phyloP scores from a whole-genome alignment of 129 eudicot species.

The Chrysanthemum makinoi region DNA sequence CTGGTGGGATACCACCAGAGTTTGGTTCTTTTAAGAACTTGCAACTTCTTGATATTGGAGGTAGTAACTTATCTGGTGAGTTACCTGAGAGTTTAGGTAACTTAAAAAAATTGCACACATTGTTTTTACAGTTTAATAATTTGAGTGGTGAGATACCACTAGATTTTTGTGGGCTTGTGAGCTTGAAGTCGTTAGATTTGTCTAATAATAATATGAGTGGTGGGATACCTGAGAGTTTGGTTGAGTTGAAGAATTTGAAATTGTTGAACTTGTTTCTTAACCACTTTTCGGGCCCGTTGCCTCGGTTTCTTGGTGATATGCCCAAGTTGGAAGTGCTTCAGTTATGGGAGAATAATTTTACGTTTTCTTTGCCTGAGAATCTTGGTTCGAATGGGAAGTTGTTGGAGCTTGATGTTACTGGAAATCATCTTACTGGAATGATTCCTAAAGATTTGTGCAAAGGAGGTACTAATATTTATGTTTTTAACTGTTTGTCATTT shows the following conservation, averaged over 20 bases:
- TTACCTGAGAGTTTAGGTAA: constrained; percentile 72
- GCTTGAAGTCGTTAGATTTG: constrained; percentile 72
- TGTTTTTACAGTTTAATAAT: constrained; percentile 69
- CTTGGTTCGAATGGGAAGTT: constrained; percentile 67
- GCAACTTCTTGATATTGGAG: constrained; percentile 49
- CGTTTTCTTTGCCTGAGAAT: constrained; percentile 57
- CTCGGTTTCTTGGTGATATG: constrained; percentile 58
- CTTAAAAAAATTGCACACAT: constrained; percentile 45
- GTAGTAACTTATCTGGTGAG: constrained; percentile 67
- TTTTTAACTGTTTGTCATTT: neutral
- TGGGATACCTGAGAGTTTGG: constrained; percentile 55
- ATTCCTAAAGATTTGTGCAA: constrained; percentile 61
- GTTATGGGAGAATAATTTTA: constrained; percentile 79
- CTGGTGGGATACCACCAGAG: constrained; percentile 79
- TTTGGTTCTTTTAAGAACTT: constrained; percentile 49
- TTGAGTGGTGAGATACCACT: constrained; percentile 64
- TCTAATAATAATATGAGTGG: constrained; percentile 61
- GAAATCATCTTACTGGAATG: constrained; percentile 68
- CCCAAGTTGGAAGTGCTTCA: constrained; percentile 73
- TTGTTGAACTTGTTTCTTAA: constrained; percentile 59
- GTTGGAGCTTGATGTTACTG: constrained; percentile 46
- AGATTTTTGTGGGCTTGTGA: constrained; percentile 47
- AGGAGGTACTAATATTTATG: constrained; percentile 31
- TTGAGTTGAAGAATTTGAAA: constrained; percentile 52
- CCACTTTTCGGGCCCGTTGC: constrained; percentile 65